Base-by-base conservation (phyloP, 2,329 filamentous ascomycete species). In the Verticillium isaacii region DNA sequence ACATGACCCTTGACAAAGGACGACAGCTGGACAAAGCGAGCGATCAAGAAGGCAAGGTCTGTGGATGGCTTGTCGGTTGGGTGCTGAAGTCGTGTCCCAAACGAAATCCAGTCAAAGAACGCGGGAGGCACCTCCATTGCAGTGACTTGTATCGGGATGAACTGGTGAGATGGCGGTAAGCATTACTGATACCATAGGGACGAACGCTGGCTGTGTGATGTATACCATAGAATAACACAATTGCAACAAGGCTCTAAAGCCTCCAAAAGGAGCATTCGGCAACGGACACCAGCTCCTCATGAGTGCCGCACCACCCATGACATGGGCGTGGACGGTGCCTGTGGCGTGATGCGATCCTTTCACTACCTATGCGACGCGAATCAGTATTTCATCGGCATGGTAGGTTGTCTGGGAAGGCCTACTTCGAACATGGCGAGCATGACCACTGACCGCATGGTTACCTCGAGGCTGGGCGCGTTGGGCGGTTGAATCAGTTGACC, bases 371-470 rank as follows among this genome's bases (percentile, higher is more conserved):
- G 54, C 32, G 12, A 29, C n/a, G 45, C 19, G n/a, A 8, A 19
- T 52, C 5, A 52, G 19, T 14, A 8, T 52, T 19, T 19, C n/a
- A 23, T 52, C 11, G 19, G 7, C n/a, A 11, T 14, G 11, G 6
- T 2, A 19, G 45, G 5, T 11, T 12, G 14, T 25, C 45, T 19
- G 19, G 11, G 29, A 34, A 2, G 14, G 14, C 74, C 68, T 72
- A 87, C 85, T 78, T 89, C 85, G 64, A 85, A 89, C 70, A 87
- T 77, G 56, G 85, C 84, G 65, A 89, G 78, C 66, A 85, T 78
- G 52, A 88, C 76, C 34, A 87, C 82, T 8, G 81, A 73, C 32
- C 80, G 77, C 65, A 85, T 76, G 17, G 83, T 77, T 11, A 81
- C 76, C 56, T 80, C 73, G 25, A 80, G 67, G 59, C 73, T 72